phyloP scores from a whole-genome alignment of 306 rosid genomes.

The Casuarina cunninghamiana region DNA sequence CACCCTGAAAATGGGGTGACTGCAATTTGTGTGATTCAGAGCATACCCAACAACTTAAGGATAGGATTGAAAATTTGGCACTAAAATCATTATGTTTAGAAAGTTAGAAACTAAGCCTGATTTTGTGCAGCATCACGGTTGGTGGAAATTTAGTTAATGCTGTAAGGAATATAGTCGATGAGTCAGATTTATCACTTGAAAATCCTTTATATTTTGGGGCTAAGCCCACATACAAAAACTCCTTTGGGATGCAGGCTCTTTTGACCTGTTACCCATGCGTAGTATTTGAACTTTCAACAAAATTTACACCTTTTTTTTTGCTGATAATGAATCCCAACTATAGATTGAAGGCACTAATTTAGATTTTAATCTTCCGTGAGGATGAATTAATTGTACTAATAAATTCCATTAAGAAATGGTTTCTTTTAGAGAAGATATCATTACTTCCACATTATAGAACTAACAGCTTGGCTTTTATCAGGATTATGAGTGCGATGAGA shows the following conservation, averaged over 20 bases:
- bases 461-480: slow-evolving; percentile 32
- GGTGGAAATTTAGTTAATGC: slow-evolving; percentile 7
- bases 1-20: slow-evolving; percentile 13
- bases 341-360: background rate
- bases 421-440: background rate
- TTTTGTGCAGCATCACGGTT: background rate
- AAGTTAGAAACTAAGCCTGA: slow-evolving; percentile 4
- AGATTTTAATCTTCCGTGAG: background rate
- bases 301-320: background rate
- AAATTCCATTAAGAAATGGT: background rate
- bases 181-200: background rate
- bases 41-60: background rate
- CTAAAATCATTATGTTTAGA: slow-evolving; percentile 2
- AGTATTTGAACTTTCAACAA: background rate
- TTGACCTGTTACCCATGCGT: background rate
- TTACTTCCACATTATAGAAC: slow-evolving; percentile 17
- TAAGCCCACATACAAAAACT: background rate
- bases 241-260: background rate
- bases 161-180: background rate
- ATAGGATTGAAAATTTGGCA: background rate
- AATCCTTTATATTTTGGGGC: background rate
- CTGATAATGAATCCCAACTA: background rate
- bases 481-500: slow-evolving; percentile 67
- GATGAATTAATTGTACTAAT: slow-evolving; percentile 1
- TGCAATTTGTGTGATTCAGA: slow-evolving; percentile 10